These are phyloP conservation scores for Oleoguttula mirabilis DNA, from an alignment of 495 filamentous ascomycete genomes.

Conservation along the genomic window DNA sequence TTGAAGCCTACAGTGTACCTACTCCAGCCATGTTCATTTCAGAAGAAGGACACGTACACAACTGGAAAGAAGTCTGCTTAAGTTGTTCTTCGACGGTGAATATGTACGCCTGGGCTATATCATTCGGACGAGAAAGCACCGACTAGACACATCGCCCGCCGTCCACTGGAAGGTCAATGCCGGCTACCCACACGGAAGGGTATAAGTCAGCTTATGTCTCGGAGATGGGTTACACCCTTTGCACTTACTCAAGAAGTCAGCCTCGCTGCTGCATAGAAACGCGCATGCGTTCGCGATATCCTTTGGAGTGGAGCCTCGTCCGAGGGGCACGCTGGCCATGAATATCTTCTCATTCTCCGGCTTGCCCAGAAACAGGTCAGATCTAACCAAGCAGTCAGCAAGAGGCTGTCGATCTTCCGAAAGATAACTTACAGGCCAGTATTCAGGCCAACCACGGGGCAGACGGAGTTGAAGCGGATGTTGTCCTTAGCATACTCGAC, in stretches of 20 bases:
- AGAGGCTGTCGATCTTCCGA: neutral
- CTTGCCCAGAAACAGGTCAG: conserved; percentile 55
- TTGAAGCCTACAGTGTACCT: too few species aligned
- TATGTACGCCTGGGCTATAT: too few species aligned
- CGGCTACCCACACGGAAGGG: too few species aligned
- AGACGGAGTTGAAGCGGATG: conserved; percentile 21
- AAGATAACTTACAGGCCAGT: conserved; percentile 17
- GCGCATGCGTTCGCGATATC: conserved; percentile 57
- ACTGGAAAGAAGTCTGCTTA: too few species aligned
- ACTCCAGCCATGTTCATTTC: too few species aligned
- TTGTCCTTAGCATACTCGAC: conserved; percentile 23
- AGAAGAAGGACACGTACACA: too few species aligned
- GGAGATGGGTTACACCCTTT: too few species aligned
- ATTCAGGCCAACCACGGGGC: conserved; percentile 16
- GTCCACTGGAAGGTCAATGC: conserved; percentile 49
- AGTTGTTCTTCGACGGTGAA: too few species aligned
- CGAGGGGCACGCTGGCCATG: conserved; percentile 53
- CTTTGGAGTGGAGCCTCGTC: conserved; percentile 48
- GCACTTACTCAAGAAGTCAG: conserved; percentile 57
- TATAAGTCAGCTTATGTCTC: too few species aligned
- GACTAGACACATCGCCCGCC: conserved; percentile 36
- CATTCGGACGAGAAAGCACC: too few species aligned
- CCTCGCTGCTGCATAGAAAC: conserved; percentile 56
- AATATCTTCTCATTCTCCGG: conserved; percentile 58
- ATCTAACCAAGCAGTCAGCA: conserved; percentile 40